These are phyloP conservation scores for Inga oerstediana DNA, from an alignment of 306 rosid genomes.

Conservation along the genomic window DNA sequence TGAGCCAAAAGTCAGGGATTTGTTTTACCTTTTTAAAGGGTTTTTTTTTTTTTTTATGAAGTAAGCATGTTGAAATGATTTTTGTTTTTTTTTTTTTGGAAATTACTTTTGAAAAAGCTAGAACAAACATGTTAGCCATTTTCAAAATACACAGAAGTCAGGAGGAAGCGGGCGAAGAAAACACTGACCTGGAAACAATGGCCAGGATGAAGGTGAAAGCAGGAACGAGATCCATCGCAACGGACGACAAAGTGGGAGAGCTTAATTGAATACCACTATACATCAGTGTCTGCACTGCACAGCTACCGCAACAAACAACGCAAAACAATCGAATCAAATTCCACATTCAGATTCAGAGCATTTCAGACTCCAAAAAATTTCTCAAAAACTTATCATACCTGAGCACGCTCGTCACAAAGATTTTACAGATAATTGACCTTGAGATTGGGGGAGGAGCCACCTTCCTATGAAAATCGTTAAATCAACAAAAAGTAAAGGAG, in stretches of 20 bases:
- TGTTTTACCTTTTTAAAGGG: no score
- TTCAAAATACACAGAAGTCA: not conserved
- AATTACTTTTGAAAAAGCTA: no score
- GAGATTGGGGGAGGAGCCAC: conserved; percentile 41
- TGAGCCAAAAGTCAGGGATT: no score
- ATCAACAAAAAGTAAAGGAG: not conserved
- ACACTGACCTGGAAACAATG: not conserved
- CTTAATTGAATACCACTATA: conserved; percentile 44
- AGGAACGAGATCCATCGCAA: conserved; percentile 35
- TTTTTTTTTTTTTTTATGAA: no score
- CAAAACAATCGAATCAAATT: not conserved
- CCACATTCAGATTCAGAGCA: not conserved
- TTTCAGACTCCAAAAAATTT: not conserved
- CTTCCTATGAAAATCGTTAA: conserved; percentile 24
- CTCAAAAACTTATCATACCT: conserved; percentile 10
- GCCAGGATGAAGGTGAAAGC: not conserved
- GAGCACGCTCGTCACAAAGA: conserved; percentile 35
- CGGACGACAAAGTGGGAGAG: conserved; percentile 56
- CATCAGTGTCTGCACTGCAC: conserved; percentile 36
- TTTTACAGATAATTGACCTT: conserved; percentile 20
- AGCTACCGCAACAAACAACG: not conserved
- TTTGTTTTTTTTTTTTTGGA: no score
- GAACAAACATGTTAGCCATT: no score
- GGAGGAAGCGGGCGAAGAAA: not conserved
- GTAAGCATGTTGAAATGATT: no score